Base-by-base conservation (phyloP, 305 asterid species). In the Lippia alba region DNA sequence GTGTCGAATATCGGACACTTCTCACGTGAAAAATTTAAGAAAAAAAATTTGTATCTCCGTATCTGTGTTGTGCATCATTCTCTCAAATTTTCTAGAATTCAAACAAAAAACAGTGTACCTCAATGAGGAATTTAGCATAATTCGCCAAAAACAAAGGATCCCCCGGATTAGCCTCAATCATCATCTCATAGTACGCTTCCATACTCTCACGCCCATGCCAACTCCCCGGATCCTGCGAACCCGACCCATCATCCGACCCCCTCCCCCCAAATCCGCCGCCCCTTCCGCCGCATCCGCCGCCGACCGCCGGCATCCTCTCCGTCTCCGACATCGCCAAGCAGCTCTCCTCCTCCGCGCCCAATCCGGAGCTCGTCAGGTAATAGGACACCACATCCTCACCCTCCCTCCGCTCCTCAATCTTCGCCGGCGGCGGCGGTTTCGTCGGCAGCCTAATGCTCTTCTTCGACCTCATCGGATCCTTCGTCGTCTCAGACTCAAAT, bases 41-140 rank as follows among this genome's bases (percentile, higher is more conserved):
- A n/a, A n/a, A n/a, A n/a, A n/a, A n/a, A n/a, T n/a, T n/a, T n/a
- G n/a, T n/a, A n/a, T n/a, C n/a, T n/a, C n/a, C n/a, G n/a, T n/a
- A n/a, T n/a, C n/a, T n/a, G n/a, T n/a, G n/a, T n/a, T n/a, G n/a
- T n/a, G n/a, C n/a, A n/a, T n/a, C n/a, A n/a, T n/a, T n/a, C n/a
- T n/a, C n/a, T n/a, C n/a, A 34, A 34, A 55, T 18, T 5, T 9
- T 11, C 19, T 6, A n/a, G 20, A 16, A 58, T 32, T 5, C 8
- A 7, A 34, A 32, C 8, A 14, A 8, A 17, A 40, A 24, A 24
- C 30, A 5, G 33, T 0, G 12, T 81, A 83, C 97, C 90, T 89
- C 91, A 70, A 84, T 89, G 80, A 89, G 77, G 76, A 84, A 87
- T 57, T 82, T 85, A 65, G 97, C 96, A 72, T 91, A 91, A 75